Percentiles rank a stretch among this genome's conserved stretches.
Conservation (phyloP, 305 asterid species). For the Ruellia speciosa region DNA sequence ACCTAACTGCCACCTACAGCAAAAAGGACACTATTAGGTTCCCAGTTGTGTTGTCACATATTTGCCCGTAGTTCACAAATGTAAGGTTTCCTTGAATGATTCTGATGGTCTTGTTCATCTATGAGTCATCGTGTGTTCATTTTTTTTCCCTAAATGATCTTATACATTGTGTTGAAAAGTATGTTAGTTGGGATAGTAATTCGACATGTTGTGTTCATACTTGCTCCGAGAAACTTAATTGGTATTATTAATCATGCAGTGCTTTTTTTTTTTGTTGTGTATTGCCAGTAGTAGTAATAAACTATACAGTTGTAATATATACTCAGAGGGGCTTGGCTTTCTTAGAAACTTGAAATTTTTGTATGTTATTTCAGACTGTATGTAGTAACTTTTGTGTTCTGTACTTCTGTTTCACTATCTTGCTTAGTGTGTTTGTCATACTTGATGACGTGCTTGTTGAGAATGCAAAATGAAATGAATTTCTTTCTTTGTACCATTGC, state of each 20-base stretch:
- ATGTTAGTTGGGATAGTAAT: slow-evolving; percentile 16
- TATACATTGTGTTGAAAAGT: background rate
- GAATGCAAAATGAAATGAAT: background rate
- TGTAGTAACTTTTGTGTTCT: background rate
- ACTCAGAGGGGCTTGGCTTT: background rate
- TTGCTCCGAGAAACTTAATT: background rate
- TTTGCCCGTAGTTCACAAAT: slow-evolving; percentile 6
- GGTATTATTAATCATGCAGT: background rate
- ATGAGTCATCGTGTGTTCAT: slow-evolving; percentile 7
- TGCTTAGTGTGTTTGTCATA: background rate
- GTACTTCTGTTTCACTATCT: background rate
- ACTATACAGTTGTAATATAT: too few relatives aligned
- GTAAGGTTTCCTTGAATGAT: slow-evolving; percentile 18
- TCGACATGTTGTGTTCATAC: slow-evolving; percentile 17
- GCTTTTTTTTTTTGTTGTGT: too few relatives aligned
- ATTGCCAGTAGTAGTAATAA: too few relatives aligned
- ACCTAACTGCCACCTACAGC: slow-evolving; percentile 1
- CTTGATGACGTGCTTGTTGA: background rate
- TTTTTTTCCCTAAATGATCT: background rate
- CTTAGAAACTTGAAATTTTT: background rate
- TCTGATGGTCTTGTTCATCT: slow-evolving; percentile 13
- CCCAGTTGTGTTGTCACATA: background rate
- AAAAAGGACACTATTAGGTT: background rate
- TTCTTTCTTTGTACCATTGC: background rate
- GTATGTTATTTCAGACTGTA: background rate